A percentile compares a stretch with the other conserved stretches of the same genome.
Conservation (phyloP, 2,329 filamentous ascomycete species). For the Stachybotrys chlorohalonatus region DNA sequence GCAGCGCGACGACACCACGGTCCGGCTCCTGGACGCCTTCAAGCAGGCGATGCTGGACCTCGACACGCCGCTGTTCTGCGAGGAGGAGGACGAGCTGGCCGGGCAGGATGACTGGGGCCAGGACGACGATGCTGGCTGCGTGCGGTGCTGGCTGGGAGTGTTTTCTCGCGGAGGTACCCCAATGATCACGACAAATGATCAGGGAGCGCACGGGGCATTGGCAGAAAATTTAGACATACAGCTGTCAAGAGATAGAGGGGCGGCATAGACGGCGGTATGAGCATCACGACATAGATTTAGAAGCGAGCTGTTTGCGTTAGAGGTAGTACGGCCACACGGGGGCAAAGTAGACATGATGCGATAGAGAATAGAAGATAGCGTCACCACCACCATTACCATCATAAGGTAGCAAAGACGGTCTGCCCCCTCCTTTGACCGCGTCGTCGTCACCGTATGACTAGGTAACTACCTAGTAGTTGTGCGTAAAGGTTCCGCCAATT, state of each 20-base stretch:
- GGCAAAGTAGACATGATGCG: not conserved
- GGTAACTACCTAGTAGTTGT: no score
- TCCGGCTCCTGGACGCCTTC: slow-evolving; percentile 54
- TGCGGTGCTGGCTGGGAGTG: slow-evolving; percentile 63
- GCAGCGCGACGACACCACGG: slow-evolving; percentile 59
- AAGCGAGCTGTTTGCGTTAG: not conserved
- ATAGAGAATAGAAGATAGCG: not conserved
- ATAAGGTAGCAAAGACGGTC: not conserved
- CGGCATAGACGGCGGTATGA: not conserved
- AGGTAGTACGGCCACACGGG: not conserved
- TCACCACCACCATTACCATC: not conserved
- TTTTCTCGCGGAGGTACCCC: slow-evolving; percentile 32
- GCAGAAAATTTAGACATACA: not conserved
- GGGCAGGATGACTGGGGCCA: slow-evolving; percentile 68
- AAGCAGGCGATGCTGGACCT: slow-evolving; percentile 48
- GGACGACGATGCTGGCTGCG: slow-evolving; percentile 34
- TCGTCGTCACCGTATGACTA: not conserved
- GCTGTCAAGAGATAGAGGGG: not conserved
- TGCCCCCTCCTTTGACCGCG: not conserved
- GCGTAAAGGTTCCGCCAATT: no score
- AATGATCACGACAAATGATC: slow-evolving; percentile 4
- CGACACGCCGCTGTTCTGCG: slow-evolving; percentile 34
- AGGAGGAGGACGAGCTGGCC: slow-evolving; percentile 53
- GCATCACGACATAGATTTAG: not conserved
- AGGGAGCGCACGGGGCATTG: not conserved